Evolutionary conservation across 1,139 yeast genomes (phyloP).

Genomic region (Protomyces lactucae-debilis): DNA sequence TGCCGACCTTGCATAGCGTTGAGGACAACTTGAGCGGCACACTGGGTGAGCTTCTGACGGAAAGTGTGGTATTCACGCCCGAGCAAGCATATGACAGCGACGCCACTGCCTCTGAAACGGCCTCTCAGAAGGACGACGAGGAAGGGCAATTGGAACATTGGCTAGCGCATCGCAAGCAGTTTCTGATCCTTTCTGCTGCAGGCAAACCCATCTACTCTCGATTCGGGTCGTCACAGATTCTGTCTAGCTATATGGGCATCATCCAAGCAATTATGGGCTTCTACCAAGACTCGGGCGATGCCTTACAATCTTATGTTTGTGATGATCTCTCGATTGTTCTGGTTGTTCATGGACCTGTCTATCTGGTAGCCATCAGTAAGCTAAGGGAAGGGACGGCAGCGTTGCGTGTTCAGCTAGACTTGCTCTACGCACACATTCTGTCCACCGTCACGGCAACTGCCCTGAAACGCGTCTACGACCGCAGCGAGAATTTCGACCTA

Average conservation of each 20-base stretch:
- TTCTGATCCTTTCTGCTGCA: constrained; percentile 77
- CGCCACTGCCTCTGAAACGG: not conserved
- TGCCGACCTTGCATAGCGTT: constrained; percentile 2
- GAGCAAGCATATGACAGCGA: not conserved
- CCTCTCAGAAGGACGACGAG: constrained; percentile 3
- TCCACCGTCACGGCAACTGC: constrained; percentile 75
- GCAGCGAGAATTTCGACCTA: constrained; percentile 75
- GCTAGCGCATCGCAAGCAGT: constrained; percentile 55
- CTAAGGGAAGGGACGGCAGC: constrained; percentile 48
- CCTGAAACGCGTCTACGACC: constrained; percentile 60
- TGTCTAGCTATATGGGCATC: constrained; percentile 66
- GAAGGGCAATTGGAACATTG: constrained; percentile 36
- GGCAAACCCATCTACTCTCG: constrained; percentile 89
- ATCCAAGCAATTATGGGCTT: constrained; percentile 46
- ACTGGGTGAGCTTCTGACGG: not conserved
- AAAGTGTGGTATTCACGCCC: not conserved
- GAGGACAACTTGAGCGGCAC: constrained; percentile 1
- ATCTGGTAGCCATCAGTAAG: constrained; percentile 67
- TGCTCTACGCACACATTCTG: constrained; percentile 72
- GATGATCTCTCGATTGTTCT: constrained; percentile 55
- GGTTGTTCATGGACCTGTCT: constrained; percentile 61
- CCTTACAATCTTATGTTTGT: constrained; percentile 42
- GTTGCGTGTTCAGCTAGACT: constrained; percentile 60
- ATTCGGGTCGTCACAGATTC: constrained; percentile 66
- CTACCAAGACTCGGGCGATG: constrained; percentile 35